Evolutionary conservation across 2,329 filamentous ascomycete species (phyloP), one percentile per base, ranked within the genome.

Genomic region (Ceratocystis smalleyi): DNA sequence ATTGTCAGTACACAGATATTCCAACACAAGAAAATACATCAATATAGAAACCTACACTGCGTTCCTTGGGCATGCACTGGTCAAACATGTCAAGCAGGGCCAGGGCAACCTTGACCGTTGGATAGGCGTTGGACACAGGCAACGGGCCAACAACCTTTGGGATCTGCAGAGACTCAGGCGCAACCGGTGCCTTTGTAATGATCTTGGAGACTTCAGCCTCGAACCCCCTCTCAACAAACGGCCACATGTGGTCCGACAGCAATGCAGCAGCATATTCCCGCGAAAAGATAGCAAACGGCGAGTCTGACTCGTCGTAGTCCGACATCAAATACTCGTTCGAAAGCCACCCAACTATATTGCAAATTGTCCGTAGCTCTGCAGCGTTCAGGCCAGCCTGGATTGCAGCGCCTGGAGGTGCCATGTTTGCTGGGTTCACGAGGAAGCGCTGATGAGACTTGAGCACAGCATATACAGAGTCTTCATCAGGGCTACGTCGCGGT

Each of bases 1-100:
- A 73, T 27, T 6, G 12, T 27, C 1, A 5, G 12, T 66, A 72
- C 8, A 15, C 49, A 54, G 10, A 19, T 24, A 1, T 22, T 24
- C 17, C 10, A 17, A 4, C 4, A 24, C 10, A 27, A 27, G 2
- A 2, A 5, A 30, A 57, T 3, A 35, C 15, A 57, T 6, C n/a
- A 51, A n/a, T 32, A n/a, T 32, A 24, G 45, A 19, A 2, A 76
- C 81, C 75, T 74, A 84, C 81, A 68, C 81, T 82, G 73, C 82
- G 76, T 69, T 84, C 82, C 63, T 84, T 84, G 0, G 82, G 82
- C 81, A 84, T 84, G 47, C 80, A 79, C 67, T 81, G 80, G 68
- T 86, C 83, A 69, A 85, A 86, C 79, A 83, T 78, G 65, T 78
- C 74, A 7, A 86, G 72, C 22, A 86, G 74, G 67, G 83, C 81